Conservation (phyloP, 164 flowering plant genomes). For the Sextonia rubra region DNA sequence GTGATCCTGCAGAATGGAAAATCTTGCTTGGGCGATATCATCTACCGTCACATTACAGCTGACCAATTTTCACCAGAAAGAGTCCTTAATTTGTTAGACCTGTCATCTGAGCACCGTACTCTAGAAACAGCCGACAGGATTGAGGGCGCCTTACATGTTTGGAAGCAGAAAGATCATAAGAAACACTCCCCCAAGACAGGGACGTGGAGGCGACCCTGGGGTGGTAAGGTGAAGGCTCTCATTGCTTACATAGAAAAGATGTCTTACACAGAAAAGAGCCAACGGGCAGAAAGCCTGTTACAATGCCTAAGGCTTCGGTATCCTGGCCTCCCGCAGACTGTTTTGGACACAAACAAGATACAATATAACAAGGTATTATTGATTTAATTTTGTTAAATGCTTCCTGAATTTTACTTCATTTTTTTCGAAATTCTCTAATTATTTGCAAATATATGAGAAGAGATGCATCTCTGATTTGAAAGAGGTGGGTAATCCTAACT, state of each 20-base stretch:
- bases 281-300: conserved; percentile 52
- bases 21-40: conserved; percentile 64
- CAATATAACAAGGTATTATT: conserved; percentile 51
- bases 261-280: conserved; percentile 35
- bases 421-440: too few relatives aligned
- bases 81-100: conserved; percentile 47
- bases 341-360: conserved; percentile 58
- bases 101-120: conserved; percentile 46
- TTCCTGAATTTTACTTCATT: too few relatives aligned
- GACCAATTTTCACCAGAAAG: conserved; percentile 51
- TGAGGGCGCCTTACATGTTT: conserved; percentile 50
- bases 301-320: conserved; percentile 36
- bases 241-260: conserved; percentile 26
- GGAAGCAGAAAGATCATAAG: conserved; percentile 38
- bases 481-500: too few relatives aligned
- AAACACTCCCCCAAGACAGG: conserved; percentile 16
- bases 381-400: too few relatives aligned
- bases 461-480: too few relatives aligned
- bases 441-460: too few relatives aligned
- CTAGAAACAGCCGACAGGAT: conserved; percentile 51
- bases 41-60: conserved; percentile 53
- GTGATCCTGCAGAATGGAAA: conserved; percentile 56
- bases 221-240: conserved; percentile 44
- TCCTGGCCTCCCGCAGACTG: conserved; percentile 64
- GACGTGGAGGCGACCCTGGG: conserved; percentile 35